Evolutionary conservation across 176 grass and related monocot genomes (phyloP).

Genomic region (sorghum (Sorghum bicolor)): DNA sequence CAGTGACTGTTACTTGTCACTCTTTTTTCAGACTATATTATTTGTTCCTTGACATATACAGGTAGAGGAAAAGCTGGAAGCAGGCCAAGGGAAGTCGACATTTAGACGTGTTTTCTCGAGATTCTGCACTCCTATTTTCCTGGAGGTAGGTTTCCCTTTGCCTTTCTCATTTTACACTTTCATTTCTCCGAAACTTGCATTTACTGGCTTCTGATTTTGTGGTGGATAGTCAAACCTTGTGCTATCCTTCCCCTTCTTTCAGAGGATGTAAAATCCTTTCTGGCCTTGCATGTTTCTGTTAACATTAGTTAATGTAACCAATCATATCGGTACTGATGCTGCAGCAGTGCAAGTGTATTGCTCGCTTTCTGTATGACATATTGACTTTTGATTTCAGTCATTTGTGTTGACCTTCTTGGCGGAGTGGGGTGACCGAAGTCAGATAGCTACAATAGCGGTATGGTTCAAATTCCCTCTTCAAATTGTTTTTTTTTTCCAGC

Average conservation of each 20-base stretch:
- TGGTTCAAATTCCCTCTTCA: not conserved
- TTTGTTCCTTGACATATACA: constrained; percentile 21
- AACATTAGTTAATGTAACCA: not conserved
- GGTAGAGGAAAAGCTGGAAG: constrained; percentile 95
- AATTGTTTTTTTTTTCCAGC: not conserved
- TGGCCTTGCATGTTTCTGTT: not conserved
- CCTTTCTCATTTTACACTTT: not conserved
- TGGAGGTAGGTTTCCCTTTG: constrained; percentile 53
- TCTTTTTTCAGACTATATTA: not conserved
- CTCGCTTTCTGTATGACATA: not conserved
- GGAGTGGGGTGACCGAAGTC: constrained; percentile 96
- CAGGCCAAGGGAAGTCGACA: constrained; percentile 82
- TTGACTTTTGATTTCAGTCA: constrained; percentile 50
- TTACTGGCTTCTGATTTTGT: not conserved
- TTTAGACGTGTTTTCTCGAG: constrained; percentile 77
- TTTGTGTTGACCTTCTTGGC: constrained; percentile 97
- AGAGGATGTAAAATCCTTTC: not conserved
- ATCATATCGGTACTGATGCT: not conserved
- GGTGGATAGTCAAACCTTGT: not conserved
- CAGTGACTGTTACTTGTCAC: not conserved
- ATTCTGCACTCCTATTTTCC: constrained; percentile 95
- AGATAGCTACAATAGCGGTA: constrained; percentile 97
- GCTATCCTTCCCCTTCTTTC: not conserved
- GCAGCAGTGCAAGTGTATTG: not conserved
- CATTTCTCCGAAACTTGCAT: not conserved